phyloP scores from a whole-genome alignment of 495 filamentous ascomycete species.

The Apiosordaria backusii region DNA sequence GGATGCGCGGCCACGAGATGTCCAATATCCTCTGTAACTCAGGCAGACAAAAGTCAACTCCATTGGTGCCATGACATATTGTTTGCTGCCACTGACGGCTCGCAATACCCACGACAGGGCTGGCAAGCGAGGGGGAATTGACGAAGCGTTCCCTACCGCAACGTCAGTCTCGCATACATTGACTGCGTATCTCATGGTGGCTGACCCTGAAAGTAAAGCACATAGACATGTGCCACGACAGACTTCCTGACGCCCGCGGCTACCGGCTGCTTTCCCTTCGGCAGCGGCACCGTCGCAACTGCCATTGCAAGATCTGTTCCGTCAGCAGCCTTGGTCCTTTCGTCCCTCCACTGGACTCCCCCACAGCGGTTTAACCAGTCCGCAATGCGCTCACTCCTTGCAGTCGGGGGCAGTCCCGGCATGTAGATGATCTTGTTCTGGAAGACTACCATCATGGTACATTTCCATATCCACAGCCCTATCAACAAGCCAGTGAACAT shows the following conservation, averaged over 20 bases:
- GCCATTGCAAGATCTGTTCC: slow-evolving; percentile 59
- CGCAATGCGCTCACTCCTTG: slow-evolving; percentile 54
- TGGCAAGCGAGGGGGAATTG: slow-evolving; percentile 66
- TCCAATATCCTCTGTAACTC: slow-evolving; percentile 80
- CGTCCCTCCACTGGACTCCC: slow-evolving; percentile 62
- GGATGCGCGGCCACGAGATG: slow-evolving; percentile 62
- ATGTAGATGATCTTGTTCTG: slow-evolving; percentile 87
- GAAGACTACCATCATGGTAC: slow-evolving; percentile 72
- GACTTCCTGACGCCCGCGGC: not conserved
- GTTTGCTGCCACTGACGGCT: slow-evolving; percentile 36
- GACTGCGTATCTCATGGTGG: not conserved
- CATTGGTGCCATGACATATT: slow-evolving; percentile 15
- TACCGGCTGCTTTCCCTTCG: not conserved
- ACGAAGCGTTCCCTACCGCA: slow-evolving; percentile 58
- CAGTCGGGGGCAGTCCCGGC: slow-evolving; percentile 63
- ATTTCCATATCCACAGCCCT: slow-evolving; percentile 74
- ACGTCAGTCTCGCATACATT: slow-evolving; percentile 27
- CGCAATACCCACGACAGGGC: slow-evolving; percentile 57
- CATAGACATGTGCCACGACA: slow-evolving; percentile 34
- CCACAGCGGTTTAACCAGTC: slow-evolving; percentile 55
- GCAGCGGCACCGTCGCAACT: slow-evolving; percentile 41
- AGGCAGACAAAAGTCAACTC: slow-evolving; percentile 59
- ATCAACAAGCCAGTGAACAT: slow-evolving; percentile 65
- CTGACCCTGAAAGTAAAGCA: slow-evolving; percentile 60
- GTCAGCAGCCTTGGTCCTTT: slow-evolving; percentile 51